These are phyloP conservation scores for Castanopsis chinensis DNA, from an alignment of 306 rosid species.

Conservation along the genomic window DNA sequence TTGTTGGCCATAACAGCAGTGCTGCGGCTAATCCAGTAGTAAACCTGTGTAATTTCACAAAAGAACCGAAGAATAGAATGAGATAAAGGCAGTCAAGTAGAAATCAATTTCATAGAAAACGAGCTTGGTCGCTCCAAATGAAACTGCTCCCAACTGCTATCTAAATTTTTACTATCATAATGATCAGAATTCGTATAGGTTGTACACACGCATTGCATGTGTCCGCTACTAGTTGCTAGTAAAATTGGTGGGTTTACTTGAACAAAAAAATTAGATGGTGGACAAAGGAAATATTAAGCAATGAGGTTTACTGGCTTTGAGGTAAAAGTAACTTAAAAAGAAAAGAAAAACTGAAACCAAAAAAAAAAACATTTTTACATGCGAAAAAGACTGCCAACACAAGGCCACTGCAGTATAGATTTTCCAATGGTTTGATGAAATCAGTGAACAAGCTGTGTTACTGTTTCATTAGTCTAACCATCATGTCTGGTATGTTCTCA, in stretches of 20 bases:
- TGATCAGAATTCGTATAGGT: no score
- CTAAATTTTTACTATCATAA: no score
- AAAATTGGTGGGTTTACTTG: no score
- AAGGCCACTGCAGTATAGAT: neutral
- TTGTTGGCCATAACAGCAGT: slow-evolving; percentile 58
- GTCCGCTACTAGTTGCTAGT: no score
- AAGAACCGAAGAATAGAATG: neutral
- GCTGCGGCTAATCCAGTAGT: slow-evolving; percentile 55
- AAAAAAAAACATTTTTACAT: neutral
- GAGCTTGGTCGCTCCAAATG: neutral
- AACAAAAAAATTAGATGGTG: neutral
- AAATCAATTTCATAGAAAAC: neutral
- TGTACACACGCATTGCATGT: no score
- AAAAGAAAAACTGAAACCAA: no score
- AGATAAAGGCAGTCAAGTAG: neutral
- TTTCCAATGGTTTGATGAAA: neutral
- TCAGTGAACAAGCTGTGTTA: neutral
- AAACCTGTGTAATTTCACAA: slow-evolving; percentile 35
- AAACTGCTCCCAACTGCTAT: neutral
- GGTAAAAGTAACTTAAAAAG: neutral
- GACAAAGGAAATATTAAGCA: neutral
- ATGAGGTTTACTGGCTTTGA: neutral
- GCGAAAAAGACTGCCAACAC: neutral
- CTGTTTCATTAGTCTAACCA: neutral
- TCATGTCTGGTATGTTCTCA: neutral